Evolutionary conservation across 2,329 filamentous ascomycete species (phyloP).

Genomic region (Xylariaceae sp.): DNA sequence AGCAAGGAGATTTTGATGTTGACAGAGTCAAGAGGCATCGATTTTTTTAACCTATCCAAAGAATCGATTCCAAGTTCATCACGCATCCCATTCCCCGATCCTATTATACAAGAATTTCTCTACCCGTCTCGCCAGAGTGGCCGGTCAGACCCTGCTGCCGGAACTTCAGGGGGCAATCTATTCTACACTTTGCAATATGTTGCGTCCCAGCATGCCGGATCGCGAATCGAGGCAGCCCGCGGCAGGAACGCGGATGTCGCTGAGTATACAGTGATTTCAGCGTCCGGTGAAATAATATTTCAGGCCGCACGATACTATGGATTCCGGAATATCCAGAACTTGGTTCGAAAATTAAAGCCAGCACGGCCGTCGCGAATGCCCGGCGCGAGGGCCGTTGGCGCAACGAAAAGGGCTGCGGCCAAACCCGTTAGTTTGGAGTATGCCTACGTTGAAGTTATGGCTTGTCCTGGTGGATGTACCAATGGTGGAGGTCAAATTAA

Average conservation of each 20-base stretch:
- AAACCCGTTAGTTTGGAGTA: slow-evolving; percentile 67
- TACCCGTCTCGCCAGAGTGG: slow-evolving; percentile 61
- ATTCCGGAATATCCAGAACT: slow-evolving; percentile 97
- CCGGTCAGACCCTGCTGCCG: slow-evolving; percentile 62
- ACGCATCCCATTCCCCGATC: slow-evolving; percentile 72
- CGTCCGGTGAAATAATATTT: slow-evolving; percentile 65
- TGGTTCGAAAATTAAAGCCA: slow-evolving; percentile 90
- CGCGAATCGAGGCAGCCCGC: slow-evolving; percentile 70
- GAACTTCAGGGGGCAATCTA: slow-evolving; percentile 88
- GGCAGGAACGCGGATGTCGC: slow-evolving; percentile 91
- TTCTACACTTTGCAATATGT: slow-evolving; percentile 81
- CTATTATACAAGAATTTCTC: slow-evolving; percentile 72
- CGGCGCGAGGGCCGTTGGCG: slow-evolving; percentile 68
- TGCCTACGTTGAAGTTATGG: slow-evolving; percentile 98
- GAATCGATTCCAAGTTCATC: slow-evolving; percentile 54
- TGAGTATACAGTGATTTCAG: slow-evolving; percentile 75
- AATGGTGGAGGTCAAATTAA: slow-evolving; percentile 98
- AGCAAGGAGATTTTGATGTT: slow-evolving; percentile 93
- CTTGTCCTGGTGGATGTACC: slow-evolving; percentile 97
- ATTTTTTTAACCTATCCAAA: slow-evolving; percentile 75
- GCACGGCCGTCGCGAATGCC: slow-evolving; percentile 78
- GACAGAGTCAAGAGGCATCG: slow-evolving; percentile 77
- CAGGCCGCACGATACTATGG: slow-evolving; percentile 92
- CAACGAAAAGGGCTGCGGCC: slow-evolving; percentile 58
- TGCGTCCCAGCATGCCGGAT: slow-evolving; percentile 72